Conservation (phyloP, 2,329 filamentous ascomycete species). For the Lasiodiplodia sp. region DNA sequence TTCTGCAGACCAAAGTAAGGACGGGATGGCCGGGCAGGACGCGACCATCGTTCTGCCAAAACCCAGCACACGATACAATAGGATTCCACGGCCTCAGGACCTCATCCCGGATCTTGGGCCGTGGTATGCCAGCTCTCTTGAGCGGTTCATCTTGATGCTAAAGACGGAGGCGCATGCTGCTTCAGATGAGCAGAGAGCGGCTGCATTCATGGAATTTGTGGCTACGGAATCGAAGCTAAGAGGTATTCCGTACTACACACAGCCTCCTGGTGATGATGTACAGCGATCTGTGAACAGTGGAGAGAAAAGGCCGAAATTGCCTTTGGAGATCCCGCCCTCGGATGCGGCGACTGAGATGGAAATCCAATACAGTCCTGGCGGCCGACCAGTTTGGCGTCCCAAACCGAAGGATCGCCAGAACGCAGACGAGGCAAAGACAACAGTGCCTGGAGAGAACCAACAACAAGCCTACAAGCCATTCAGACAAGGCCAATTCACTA, state of each 20-base stretch:
- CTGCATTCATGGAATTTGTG: constrained; percentile 60
- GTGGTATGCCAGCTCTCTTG: constrained; percentile 64
- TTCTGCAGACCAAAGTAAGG: background rate
- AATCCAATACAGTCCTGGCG: constrained; percentile 60
- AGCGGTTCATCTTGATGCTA: constrained; percentile 63
- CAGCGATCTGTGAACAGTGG: background rate
- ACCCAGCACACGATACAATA: background rate
- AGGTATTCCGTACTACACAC: constrained; percentile 44
- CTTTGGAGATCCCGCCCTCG: constrained; percentile 32
- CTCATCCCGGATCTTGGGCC: constrained; percentile 62
- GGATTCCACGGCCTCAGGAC: constrained; percentile 34
- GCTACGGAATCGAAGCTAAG: constrained; percentile 42
- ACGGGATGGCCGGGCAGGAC: background rate
- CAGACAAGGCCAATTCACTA: background rate
- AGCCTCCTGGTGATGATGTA: background rate
- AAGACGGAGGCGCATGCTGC: constrained; percentile 57
- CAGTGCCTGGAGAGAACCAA: constrained; percentile 35
- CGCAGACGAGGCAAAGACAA: constrained; percentile 33
- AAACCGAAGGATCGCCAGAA: constrained; percentile 33
- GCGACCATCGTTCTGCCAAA: background rate
- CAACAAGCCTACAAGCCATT: constrained; percentile 25
- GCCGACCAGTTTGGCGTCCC: constrained; percentile 54
- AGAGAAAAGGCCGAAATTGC: constrained; percentile 34
- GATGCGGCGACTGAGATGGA: constrained; percentile 29
- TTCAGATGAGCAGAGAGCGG: constrained; percentile 60